Evolutionary conservation across 805 yeast species (phyloP), one percentile per base, ranked within the genome.

Genomic region (Lachancea kluyveri): DNA sequence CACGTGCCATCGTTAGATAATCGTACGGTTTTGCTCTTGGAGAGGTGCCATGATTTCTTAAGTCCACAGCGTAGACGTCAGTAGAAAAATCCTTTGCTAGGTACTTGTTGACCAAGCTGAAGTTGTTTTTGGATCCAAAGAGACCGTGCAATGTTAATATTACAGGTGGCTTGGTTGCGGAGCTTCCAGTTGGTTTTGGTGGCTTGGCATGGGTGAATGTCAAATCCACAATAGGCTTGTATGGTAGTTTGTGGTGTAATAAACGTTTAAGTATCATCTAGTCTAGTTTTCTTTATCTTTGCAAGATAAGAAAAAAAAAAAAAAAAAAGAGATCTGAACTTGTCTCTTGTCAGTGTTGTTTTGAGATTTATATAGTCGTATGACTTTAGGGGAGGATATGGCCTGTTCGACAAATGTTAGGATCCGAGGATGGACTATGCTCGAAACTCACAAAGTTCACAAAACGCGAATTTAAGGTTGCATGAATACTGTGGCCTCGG

Each of bases 1-100:
- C 79, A 4, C 48, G 37, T 2, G 70, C 64, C 58, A 71, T 45
- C 5, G 65, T 50, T 4, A 31, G n/a, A 43, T 74, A 74, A 30
- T 62, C 63, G 33, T 60, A 60, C 1, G 77, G 76, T 20, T 42
- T 38, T 2, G 62, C 67, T 37, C 61, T 64, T 6, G 62, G 61
- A 0, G 76, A 63, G 1, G 54, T 46, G 1, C 82, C 82, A 49
- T 76, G 82, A 45, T 73, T 72, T 39, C 82, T 52, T 31, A 74
- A 46, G 46, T 76, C 83, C 3, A 70, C 41, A 2, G 68, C 67
- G 37, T 54, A 60, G 1, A 67, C 64, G 16, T 60, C 56, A 4
- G 59, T 45, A 9, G 54, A 41, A 2, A 68, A 48, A 3, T 30
- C 30, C 11, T 48, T 36, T 3, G 66, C 47, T 15, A 72, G 41